Evolutionary conservation across 345 rosid genomes (phyloP).

Genomic region (Gynandropsis gynandra): DNA sequence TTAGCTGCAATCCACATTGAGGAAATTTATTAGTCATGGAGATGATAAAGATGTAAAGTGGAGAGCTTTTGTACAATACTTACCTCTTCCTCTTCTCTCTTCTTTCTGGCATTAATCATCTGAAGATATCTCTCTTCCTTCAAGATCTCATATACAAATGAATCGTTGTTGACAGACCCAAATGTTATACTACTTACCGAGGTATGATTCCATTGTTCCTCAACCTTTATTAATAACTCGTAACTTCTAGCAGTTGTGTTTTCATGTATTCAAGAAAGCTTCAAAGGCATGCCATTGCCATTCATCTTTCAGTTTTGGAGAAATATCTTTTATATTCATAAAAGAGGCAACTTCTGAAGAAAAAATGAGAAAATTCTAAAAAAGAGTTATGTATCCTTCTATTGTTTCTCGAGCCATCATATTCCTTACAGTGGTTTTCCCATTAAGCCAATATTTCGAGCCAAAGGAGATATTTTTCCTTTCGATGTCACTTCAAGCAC

Average conservation of each 20-base stretch:
- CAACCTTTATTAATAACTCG: slow-evolving; percentile 47
- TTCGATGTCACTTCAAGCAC: slow-evolving; percentile 44
- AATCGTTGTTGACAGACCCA: slow-evolving; percentile 34
- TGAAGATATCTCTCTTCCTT: slow-evolving; percentile 49
- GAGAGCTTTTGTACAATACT: too few relatives aligned
- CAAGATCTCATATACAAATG: slow-evolving; percentile 80
- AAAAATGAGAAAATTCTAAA: slow-evolving; percentile 57
- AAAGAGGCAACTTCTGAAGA: slow-evolving; percentile 82
- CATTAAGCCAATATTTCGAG: slow-evolving; percentile 46
- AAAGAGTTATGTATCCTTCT: slow-evolving; percentile 63
- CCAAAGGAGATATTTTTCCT: slow-evolving; percentile 55
- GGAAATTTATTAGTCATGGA: background rate
- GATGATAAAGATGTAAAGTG: slow-evolving; percentile 13
- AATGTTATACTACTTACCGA: slow-evolving; percentile 34
- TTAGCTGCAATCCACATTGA: slow-evolving; percentile 46
- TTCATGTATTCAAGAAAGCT: slow-evolving; percentile 33
- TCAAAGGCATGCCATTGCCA: slow-evolving; percentile 80
- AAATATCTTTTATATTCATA: slow-evolving; percentile 39
- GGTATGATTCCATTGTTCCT: slow-evolving; percentile 61
- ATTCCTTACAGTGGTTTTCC: slow-evolving; percentile 59
- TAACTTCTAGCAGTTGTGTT: slow-evolving; percentile 43
- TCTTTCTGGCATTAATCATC: slow-evolving; percentile 41
- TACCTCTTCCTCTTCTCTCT: slow-evolving; percentile 91
- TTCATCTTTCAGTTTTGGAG: slow-evolving; percentile 45
- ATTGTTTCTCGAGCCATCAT: slow-evolving; percentile 66